Conservation (phyloP, 1,284 basidiomycete species). For the Cutaneotrichosporon arboriforme region DNA sequence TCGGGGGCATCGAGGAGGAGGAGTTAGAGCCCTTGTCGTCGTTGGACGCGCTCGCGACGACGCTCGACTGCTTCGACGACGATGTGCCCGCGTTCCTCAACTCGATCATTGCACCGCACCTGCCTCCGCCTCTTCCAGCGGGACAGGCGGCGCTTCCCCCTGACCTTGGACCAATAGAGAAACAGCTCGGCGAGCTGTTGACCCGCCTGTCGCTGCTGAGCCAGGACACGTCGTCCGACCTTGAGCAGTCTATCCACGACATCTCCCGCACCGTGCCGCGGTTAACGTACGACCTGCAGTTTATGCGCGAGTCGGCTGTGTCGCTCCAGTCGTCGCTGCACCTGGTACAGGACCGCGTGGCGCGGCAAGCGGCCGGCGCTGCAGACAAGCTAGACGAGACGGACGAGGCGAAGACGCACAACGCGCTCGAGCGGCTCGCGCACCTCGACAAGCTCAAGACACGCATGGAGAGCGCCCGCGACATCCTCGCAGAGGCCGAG, state of each 20-base stretch:
- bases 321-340: constrained; percentile 63
- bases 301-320: constrained; percentile 83
- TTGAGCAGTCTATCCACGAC: constrained; percentile 82
- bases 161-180: constrained; percentile 65
- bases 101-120: constrained; percentile 30
- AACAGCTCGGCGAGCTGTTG: constrained; percentile 65
- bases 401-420: constrained; percentile 30
- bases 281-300: constrained; percentile 85
- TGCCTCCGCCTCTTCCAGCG: constrained; percentile 18
- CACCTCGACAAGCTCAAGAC: constrained; percentile 74
- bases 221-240: constrained; percentile 74
- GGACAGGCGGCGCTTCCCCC: constrained; percentile 20
- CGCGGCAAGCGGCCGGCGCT: constrained; percentile 29
- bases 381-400: constrained; percentile 3
- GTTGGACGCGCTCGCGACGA: constrained; percentile 32
- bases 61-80: constrained; percentile 35
- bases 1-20: neutral
- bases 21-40: constrained; percentile 21
- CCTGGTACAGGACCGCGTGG: constrained; percentile 53
- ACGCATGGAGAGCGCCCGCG: constrained; percentile 77
- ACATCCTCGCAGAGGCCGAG: constrained; percentile 82
- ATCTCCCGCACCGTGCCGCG: constrained; percentile 81
- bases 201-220: constrained; percentile 71
- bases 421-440: constrained; percentile 61
- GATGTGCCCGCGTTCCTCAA: constrained; percentile 46